A percentile compares a stretch with the other conserved stretches of the same genome.
These are phyloP conservation scores for Neocatenulostroma microsporum DNA, from an alignment of 2,329 filamentous ascomycete species.

Conservation along the genomic window DNA sequence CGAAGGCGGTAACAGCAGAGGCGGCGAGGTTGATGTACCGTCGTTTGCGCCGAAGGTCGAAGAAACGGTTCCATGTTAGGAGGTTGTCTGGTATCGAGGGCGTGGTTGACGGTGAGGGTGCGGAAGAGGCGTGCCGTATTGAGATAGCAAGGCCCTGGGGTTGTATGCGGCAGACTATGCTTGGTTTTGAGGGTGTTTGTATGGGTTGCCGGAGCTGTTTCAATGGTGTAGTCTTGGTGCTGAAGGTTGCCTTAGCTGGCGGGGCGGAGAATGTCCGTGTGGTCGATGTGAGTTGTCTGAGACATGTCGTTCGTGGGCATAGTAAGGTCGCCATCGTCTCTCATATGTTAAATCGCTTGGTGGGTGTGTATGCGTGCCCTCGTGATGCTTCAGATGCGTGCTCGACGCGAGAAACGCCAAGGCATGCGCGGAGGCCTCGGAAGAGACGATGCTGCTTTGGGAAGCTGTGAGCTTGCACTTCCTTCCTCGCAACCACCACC, in stretches of 20 bases:
- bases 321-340: conserved; percentile 10
- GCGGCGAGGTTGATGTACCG: conserved; percentile 75
- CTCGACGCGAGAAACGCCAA: no score
- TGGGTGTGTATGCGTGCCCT: no score
- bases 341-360: no score
- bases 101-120: conserved; percentile 4
- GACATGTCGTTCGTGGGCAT: conserved; percentile 4
- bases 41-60: conserved; percentile 77
- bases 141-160: background rate
- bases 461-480: no score
- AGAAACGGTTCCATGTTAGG: conserved; percentile 78
- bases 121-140: background rate
- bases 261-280: no score
- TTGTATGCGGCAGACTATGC: conserved; percentile 7
- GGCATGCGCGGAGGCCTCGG: no score
- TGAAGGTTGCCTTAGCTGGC: no score
- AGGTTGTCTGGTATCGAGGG: conserved; percentile 17
- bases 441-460: no score
- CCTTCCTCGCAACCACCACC: no score
- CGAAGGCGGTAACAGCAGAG: conserved; percentile 58
- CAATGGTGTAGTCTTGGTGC: conserved; percentile 5
- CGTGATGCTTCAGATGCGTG: no score
- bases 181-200: conserved; percentile 1
- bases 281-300: conserved; percentile 1
- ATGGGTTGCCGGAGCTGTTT: conserved; percentile 3